Evolutionary conservation across 2,329 filamentous ascomycete species (phyloP).

Genomic region (Exophiala viscosa): DNA sequence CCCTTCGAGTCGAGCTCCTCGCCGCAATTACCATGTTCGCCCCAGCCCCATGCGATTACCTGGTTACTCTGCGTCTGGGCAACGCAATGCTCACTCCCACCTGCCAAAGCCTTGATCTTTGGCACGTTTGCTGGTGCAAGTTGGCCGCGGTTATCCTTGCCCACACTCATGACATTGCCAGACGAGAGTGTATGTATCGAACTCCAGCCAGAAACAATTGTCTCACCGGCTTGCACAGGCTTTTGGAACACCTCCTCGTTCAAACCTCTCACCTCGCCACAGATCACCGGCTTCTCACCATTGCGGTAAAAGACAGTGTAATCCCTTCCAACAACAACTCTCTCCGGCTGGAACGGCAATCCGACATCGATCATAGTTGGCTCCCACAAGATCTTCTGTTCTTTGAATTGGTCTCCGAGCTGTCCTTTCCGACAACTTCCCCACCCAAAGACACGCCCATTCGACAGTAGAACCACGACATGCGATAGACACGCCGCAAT

Average conservation of each 20-base stretch:
- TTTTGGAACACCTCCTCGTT: background rate
- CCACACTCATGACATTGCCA: slow-evolving; percentile 60
- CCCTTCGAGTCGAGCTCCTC: slow-evolving; percentile 57
- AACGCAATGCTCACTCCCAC: slow-evolving; percentile 87
- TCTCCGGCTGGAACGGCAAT: slow-evolving; percentile 57
- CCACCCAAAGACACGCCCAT: slow-evolving; percentile 82
- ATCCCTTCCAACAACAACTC: slow-evolving; percentile 75
- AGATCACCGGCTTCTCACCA: slow-evolving; percentile 7
- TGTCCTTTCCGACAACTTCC: slow-evolving; percentile 84
- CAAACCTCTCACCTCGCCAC: slow-evolving; percentile 12
- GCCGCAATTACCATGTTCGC: slow-evolving; percentile 95
- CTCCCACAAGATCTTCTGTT: slow-evolving; percentile 48
- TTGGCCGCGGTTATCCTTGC: slow-evolving; percentile 80
- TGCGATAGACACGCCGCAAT: slow-evolving; percentile 71
- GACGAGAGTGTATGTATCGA: slow-evolving; percentile 55
- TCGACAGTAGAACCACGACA: slow-evolving; percentile 66
- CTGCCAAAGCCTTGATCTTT: slow-evolving; percentile 60
- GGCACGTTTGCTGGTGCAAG: slow-evolving; percentile 63
- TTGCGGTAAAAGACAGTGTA: slow-evolving; percentile 70
- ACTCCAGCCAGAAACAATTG: slow-evolving; percentile 15
- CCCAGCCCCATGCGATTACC: slow-evolving; percentile 90
- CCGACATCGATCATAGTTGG: slow-evolving; percentile 60
- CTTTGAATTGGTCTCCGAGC: slow-evolving; percentile 57
- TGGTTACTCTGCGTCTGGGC: slow-evolving; percentile 62
- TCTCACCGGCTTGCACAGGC: background rate